Evolutionary conservation across 129 eudicot genomes (phyloP).

Genomic region (Lactuca sativa): DNA sequence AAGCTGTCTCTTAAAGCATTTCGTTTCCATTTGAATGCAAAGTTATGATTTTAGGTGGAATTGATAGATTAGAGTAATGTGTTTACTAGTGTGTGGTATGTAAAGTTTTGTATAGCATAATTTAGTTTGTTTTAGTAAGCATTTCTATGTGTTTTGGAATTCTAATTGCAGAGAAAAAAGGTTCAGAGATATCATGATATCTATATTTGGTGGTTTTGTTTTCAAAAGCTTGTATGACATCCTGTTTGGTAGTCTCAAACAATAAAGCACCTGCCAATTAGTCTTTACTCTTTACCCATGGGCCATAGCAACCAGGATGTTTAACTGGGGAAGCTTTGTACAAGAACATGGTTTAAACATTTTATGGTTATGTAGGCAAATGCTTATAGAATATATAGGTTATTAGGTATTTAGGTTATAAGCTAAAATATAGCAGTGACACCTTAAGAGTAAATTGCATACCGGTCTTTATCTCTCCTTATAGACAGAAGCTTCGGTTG

Average conservation of each 20-base stretch:
- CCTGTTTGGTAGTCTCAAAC: neutral
- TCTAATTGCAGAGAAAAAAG: too few relatives aligned
- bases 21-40: too few relatives aligned
- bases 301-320: neutral
- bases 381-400: neutral
- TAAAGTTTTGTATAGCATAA: too few relatives aligned
- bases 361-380: neutral
- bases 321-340: conserved; percentile 5
- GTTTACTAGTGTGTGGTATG: too few relatives aligned
- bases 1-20: too few relatives aligned
- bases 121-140: too few relatives aligned
- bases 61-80: too few relatives aligned
- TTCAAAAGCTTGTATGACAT: neutral
- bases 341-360: conserved; percentile 3
- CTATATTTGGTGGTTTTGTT: too few relatives aligned
- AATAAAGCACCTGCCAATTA: neutral
- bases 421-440: neutral
- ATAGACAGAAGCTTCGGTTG: conserved; percentile 47
- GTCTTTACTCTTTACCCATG: too few relatives aligned
- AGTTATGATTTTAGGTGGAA: too few relatives aligned
- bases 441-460: conserved; percentile 12
- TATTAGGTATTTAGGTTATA: neutral
- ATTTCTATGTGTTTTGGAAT: too few relatives aligned
- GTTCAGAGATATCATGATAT: too few relatives aligned
- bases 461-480: conserved; percentile 46